Percentiles rank a stretch among this genome's conserved stretches.
Conservation (phyloP, 352 stramenopile species). For the Globisporangium yorkense region DNA sequence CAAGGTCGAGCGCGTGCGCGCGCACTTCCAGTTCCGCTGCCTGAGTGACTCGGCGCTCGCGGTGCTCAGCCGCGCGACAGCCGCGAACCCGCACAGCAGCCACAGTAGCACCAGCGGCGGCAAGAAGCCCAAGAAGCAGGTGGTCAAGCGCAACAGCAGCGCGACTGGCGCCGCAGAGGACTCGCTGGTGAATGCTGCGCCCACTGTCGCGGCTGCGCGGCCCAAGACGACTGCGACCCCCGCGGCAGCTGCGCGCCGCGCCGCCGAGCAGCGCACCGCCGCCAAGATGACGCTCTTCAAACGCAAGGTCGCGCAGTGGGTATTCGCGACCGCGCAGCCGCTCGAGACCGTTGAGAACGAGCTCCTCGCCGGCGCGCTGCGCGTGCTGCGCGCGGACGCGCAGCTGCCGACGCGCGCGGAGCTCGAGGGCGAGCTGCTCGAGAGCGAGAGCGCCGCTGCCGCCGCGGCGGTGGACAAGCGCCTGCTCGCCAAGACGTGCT, state of each 20-base stretch:
- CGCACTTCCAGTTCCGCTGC: constrained; percentile 65
- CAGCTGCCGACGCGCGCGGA: constrained; percentile 41
- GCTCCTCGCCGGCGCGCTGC: constrained; percentile 35
- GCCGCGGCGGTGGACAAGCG: constrained; percentile 33
- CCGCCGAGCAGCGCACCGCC: constrained; percentile 19
- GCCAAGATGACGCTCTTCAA: constrained; percentile 58
- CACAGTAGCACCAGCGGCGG: constrained; percentile 17
- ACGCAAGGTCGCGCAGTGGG: constrained; percentile 54
- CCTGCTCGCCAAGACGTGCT: constrained; percentile 45
- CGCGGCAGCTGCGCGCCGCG: not conserved
- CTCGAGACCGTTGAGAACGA: constrained; percentile 43
- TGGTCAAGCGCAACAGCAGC: not conserved
- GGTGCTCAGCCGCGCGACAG: not conserved
- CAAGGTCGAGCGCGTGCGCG: constrained; percentile 68
- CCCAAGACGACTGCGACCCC: not conserved
- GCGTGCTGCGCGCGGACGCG: constrained; percentile 32
- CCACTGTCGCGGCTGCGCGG: not conserved
- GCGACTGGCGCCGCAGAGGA: not conserved
- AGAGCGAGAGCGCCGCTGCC: constrained; percentile 41
- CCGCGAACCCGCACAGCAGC: not conserved
- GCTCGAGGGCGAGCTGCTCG: constrained; percentile 57
- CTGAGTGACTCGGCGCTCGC: constrained; percentile 2
- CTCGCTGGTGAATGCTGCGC: not conserved
- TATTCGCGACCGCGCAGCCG: constrained; percentile 50
- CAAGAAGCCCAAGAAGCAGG: constrained; percentile 1